Evolutionary conservation across 139 green algal species (phyloP).

Genomic region (Pleodorina starrii): DNA sequence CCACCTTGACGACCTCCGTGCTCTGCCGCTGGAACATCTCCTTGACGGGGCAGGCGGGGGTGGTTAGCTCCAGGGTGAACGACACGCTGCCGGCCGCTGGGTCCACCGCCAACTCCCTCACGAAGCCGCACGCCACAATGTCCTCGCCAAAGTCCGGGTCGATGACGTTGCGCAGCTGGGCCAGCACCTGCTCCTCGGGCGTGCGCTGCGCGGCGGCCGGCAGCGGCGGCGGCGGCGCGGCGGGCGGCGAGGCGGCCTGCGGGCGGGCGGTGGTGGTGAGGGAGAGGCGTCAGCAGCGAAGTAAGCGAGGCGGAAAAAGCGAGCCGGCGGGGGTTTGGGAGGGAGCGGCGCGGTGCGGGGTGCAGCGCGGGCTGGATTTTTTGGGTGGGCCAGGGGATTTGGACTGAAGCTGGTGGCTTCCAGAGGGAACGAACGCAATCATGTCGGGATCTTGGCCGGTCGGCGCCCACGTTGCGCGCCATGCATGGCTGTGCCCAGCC

Average conservation of each 20-base stretch:
- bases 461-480: too few species aligned
- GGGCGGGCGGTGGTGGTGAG: too few species aligned
- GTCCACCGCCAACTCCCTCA: constrained; percentile 89
- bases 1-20: constrained; percentile 71
- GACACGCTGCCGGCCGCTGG: constrained; percentile 65
- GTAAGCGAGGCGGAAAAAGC: too few species aligned
- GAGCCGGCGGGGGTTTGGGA: too few species aligned
- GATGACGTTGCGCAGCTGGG: constrained; percentile 88
- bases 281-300: too few species aligned
- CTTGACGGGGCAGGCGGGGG: constrained; percentile 98
- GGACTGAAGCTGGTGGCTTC: too few species aligned
- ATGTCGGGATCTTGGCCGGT: too few species aligned
- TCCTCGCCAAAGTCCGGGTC: constrained; percentile 98
- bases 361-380: too few species aligned
- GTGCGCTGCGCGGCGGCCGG: background rate
- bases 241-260: background rate
- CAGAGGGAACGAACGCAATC: too few species aligned
- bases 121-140: constrained; percentile 97
- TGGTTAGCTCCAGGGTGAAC: constrained; percentile 97
- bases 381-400: too few species aligned
- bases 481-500: too few species aligned
- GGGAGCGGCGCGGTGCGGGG: too few species aligned
- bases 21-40: constrained; percentile 90
- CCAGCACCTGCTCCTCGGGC: constrained; percentile 84
- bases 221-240: background rate